Conservation (phyloP, 108 stramenopile species). For the Cafeteria roenbergensis region DNA sequence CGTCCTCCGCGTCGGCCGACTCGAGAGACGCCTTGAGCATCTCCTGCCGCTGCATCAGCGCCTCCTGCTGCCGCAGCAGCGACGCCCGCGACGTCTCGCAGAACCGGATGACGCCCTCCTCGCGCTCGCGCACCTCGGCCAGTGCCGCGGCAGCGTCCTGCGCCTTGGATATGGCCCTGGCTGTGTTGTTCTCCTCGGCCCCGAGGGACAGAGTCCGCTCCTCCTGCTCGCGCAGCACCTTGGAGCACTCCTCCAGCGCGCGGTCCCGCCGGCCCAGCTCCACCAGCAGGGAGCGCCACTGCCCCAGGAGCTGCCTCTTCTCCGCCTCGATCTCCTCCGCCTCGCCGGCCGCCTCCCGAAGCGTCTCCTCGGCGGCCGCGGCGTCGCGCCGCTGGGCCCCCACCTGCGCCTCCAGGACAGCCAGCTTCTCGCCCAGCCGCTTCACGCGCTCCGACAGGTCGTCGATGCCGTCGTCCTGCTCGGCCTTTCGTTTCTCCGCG, state of each 20-base stretch:
- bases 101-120: slow-evolving; percentile 30
- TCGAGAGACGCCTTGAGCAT: slow-evolving; percentile 43
- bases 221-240: slow-evolving; percentile 45
- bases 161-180: slow-evolving; percentile 34
- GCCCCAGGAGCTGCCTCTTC: slow-evolving; percentile 60
- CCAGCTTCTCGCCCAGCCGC: slow-evolving; percentile 49
- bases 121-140: slow-evolving; percentile 41
- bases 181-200: slow-evolving; percentile 34
- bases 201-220: slow-evolving; percentile 23
- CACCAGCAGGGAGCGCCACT: slow-evolving; percentile 60
- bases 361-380: slow-evolving; percentile 48
- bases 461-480: slow-evolving; percentile 64
- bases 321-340: slow-evolving; percentile 56
- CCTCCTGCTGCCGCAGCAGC: slow-evolving; percentile 15
- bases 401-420: slow-evolving; percentile 40
- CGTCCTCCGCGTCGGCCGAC: slow-evolving; percentile 50
- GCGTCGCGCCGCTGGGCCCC: slow-evolving; percentile 44
- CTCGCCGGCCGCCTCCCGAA: slow-evolving; percentile 53
- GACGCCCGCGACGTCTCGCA: neutral
- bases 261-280: slow-evolving; percentile 58
- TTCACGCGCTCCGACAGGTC: slow-evolving; percentile 45
- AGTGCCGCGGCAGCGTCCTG: slow-evolving; percentile 42
- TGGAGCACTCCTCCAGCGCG: slow-evolving; percentile 51
- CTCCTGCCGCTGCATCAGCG: slow-evolving; percentile 29
- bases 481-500: slow-evolving; percentile 51